A percentile compares a stretch with the other conserved stretches of the same genome.
Conservation (phyloP, 2,329 filamentous ascomycete genomes). For the Acrocalymma vagum region DNA sequence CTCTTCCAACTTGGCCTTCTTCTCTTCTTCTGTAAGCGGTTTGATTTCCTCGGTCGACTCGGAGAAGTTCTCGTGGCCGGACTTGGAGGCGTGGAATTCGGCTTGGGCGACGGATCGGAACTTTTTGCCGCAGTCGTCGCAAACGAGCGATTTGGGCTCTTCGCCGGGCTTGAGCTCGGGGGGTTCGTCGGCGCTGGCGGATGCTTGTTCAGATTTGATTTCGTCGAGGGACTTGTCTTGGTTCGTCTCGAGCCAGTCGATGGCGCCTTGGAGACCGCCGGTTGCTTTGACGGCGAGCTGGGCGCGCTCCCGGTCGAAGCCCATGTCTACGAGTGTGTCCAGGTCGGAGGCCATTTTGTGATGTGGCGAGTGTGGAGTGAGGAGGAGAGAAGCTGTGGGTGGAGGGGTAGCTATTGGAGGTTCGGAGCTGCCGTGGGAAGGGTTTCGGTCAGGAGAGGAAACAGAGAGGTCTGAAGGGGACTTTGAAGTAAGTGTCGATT, state of each 20-base stretch:
- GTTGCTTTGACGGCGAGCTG: constrained; percentile 85
- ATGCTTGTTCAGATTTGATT: constrained; percentile 64
- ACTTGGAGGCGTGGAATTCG: constrained; percentile 90
- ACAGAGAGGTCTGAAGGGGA: constrained; percentile 11
- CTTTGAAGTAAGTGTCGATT: constrained; percentile 13
- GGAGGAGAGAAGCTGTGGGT: constrained; percentile 5
- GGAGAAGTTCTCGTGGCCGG: constrained; percentile 87
- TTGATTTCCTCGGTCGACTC: constrained; percentile 94
- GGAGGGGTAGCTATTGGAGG: constrained; percentile 3
- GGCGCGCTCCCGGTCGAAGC: constrained; percentile 83
- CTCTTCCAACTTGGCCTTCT: constrained; percentile 79
- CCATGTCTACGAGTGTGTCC: constrained; percentile 70
- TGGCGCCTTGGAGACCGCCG: constrained; percentile 82
- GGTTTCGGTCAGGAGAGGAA: not conserved
- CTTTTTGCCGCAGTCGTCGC: constrained; percentile 93
- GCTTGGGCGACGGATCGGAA: constrained; percentile 84
- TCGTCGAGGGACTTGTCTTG: constrained; percentile 88
- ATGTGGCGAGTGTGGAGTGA: constrained; percentile 14
- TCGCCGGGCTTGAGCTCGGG: constrained; percentile 75
- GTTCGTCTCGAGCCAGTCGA: constrained; percentile 95
- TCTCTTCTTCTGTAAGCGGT: constrained; percentile 90
- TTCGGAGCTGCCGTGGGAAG: constrained; percentile 8
- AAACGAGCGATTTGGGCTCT: constrained; percentile 81
- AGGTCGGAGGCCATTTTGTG: constrained; percentile 62
- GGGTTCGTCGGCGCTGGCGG: constrained; percentile 58